Base-by-base conservation (phyloP, 1,139 yeast genomes). In the Torulaspora globosa region DNA sequence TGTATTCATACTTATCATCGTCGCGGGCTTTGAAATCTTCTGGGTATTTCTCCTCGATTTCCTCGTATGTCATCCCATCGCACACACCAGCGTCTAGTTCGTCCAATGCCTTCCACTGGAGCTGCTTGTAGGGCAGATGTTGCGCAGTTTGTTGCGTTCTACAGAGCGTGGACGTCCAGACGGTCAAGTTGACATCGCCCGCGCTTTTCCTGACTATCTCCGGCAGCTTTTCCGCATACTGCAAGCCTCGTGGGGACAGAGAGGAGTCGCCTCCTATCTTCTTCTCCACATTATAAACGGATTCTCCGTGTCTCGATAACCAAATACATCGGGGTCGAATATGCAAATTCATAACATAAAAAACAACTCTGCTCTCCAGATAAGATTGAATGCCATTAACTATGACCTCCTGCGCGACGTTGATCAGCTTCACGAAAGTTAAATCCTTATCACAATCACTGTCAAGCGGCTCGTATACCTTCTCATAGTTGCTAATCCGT, bases 21-120 rank as follows among this genome's bases (percentile, higher is more conserved):
- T 94, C 98, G 51, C 99, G 79, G 3, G 96, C 96, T 58, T 81
- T 85, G 70, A 92, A 92, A 64, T 92, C 98, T 55, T 88, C 96
- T 0, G 98, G 98, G 66, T 84, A 90, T 53, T 76, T 68, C 30
- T 77, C 72, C 60, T 89, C 90, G 56, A 89, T 85, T 57, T 92
- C 95, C 59, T 87, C 88, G 65, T 89, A 87, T 0, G 96, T 83
- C 75, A 88, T 76, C 3, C 97, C 97, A 65, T 92, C 98, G 66
- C 98, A 92, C 31, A 89, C 94, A 9, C 98, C 98, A 0, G 98
- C 98, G 67, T 92, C 98, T 53, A 92, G 76, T 68, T 92, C 98
- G 66, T 92, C 98, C 55, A 92, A 72, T 0, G 97, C 97, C 67
- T 92, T 92, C 98, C 98, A 92, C 55, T 84, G 87, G 54, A 89